phyloP scores from a whole-genome alignment of 441 rosid genomes.

The Syzygium malaccense region DNA sequence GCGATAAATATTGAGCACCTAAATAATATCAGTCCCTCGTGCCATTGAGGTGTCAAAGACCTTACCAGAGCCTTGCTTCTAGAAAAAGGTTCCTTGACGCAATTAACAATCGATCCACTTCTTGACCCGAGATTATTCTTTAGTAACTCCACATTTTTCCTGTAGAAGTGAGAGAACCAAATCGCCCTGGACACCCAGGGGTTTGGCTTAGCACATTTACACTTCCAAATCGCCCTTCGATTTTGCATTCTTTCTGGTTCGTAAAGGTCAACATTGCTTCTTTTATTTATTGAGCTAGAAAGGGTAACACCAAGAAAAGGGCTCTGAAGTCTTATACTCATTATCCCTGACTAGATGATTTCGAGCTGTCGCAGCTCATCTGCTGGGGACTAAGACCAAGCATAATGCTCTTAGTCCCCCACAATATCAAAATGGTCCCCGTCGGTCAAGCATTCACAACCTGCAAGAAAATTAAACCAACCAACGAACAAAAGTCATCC shows the following conservation, averaged over 20 bases:
- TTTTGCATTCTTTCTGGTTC: slow-evolving; percentile 17
- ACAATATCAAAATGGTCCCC: slow-evolving; percentile 3
- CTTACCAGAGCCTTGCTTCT: slow-evolving; percentile 59
- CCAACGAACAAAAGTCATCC: background rate
- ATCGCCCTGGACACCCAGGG: slow-evolving; percentile 63
- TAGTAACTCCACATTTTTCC: slow-evolving; percentile 51
- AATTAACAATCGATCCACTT: slow-evolving; percentile 46
- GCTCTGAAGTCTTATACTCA: slow-evolving; percentile 47
- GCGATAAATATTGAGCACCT: slow-evolving; percentile 75
- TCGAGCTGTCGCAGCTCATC: slow-evolving; percentile 25
- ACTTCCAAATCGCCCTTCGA: slow-evolving; percentile 28
- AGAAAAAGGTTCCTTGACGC: slow-evolving; percentile 54
- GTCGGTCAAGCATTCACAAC: slow-evolving; percentile 9
- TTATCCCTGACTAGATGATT: slow-evolving; percentile 16
- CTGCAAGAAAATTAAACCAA: background rate
- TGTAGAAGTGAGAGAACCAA: slow-evolving; percentile 61
- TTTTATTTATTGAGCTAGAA: slow-evolving; percentile 13
- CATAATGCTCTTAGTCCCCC: slow-evolving; percentile 50
- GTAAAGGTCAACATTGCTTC: slow-evolving; percentile 10
- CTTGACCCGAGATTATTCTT: slow-evolving; percentile 61
- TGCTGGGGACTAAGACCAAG: slow-evolving; percentile 66
- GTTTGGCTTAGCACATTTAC: slow-evolving; percentile 40
- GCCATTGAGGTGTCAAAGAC: slow-evolving; percentile 63
- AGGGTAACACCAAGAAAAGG: slow-evolving; percentile 48
- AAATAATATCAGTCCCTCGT: slow-evolving; percentile 51